phyloP scores from a whole-genome alignment of 768 basidiomycete species.

The Lentinula aciculospora region DNA sequence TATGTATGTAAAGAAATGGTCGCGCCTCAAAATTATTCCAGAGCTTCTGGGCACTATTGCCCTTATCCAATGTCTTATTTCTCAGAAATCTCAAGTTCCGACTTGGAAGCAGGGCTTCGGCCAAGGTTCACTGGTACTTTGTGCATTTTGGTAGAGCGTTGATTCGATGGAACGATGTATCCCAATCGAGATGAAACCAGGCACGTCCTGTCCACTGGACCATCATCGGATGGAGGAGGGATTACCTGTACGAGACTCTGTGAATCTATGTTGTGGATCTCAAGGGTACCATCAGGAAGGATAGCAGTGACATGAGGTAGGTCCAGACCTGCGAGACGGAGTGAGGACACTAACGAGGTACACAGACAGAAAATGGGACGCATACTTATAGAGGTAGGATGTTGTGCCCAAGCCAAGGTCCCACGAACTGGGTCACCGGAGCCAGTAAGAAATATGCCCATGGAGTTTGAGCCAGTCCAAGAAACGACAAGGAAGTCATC shows the following conservation, averaged over 20 bases:
- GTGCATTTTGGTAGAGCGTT: conserved; percentile 41
- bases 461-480: conserved; percentile 73
- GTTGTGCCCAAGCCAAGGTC: conserved; percentile 78
- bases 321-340: conserved; percentile 55
- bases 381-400: conserved; percentile 75
- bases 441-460: conserved; percentile 83
- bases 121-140: conserved; percentile 30
- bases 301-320: conserved; percentile 77
- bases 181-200: conserved; percentile 37
- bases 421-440: conserved; percentile 87
- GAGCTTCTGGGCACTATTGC: too few relatives aligned
- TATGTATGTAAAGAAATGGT: background rate
- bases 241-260: conserved; percentile 70
- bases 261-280: conserved; percentile 76
- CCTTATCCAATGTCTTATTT: too few relatives aligned
- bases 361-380: conserved; percentile 13
- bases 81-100: background rate
- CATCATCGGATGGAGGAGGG: conserved; percentile 15
- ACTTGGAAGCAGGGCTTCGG: conserved; percentile 3
- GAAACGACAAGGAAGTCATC: conserved; percentile 84
- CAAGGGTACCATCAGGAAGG: conserved; percentile 71
- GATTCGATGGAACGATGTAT: conserved; percentile 45
- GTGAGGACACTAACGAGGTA: background rate
- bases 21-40: background rate
- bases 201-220: conserved; percentile 1